Conservation (phyloP, 2,329 filamentous ascomycete genomes). For the Verticillium dahliae region DNA sequence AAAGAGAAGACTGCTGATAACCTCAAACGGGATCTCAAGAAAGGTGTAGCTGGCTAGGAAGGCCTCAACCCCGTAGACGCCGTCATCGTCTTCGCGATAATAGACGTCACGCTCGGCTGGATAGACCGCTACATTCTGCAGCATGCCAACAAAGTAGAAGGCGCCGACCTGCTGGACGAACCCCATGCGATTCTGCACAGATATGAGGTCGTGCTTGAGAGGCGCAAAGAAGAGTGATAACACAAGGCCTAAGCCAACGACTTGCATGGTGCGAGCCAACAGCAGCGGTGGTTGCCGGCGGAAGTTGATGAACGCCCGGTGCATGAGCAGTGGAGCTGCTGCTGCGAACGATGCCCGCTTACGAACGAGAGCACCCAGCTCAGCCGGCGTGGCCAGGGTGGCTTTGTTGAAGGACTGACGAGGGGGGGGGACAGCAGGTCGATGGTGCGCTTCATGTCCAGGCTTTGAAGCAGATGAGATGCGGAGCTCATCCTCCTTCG, state of each 20-base stretch:
- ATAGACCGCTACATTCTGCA: constrained; percentile 72
- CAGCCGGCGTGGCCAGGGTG: constrained; percentile 58
- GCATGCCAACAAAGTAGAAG: constrained; percentile 70
- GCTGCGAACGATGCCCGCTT: constrained; percentile 53
- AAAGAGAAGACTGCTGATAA: constrained; percentile 59
- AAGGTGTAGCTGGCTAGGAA: constrained; percentile 66
- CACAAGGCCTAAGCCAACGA: constrained; percentile 56
- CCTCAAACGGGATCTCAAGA: constrained; percentile 67
- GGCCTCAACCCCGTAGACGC: constrained; percentile 63
- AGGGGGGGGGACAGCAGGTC: constrained; percentile 16
- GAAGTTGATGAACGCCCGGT: constrained; percentile 63
- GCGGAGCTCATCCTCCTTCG: neutral
- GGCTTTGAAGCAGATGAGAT: neutral
- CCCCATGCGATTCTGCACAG: constrained; percentile 67
- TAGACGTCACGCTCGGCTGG: constrained; percentile 69
- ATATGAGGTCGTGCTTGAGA: constrained; percentile 59
- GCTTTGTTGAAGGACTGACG: constrained; percentile 35
- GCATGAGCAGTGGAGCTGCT: constrained; percentile 62
- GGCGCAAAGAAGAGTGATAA: constrained; percentile 67
- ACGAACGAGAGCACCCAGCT: constrained; percentile 62
- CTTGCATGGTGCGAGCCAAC: constrained; percentile 60
- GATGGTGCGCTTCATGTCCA: constrained; percentile 1
- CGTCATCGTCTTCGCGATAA: constrained; percentile 69
- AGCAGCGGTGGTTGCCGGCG: constrained; percentile 59
- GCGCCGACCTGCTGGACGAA: constrained; percentile 67